Conservation (phyloP, 139 green algal genomes). For the Chlorella sp. region DNA sequence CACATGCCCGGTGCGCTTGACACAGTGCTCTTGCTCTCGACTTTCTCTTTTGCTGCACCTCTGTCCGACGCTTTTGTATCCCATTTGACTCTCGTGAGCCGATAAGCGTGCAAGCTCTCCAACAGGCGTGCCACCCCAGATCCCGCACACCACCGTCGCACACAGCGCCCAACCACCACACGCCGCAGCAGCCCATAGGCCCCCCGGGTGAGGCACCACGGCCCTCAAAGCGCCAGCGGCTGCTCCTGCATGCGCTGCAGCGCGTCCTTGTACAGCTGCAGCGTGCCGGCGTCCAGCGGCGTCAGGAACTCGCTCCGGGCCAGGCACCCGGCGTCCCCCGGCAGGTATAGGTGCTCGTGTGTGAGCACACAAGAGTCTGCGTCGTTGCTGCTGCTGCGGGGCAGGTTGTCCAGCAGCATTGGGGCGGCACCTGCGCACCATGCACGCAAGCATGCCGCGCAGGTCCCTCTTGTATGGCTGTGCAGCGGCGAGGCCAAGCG, state of each 20-base stretch:
- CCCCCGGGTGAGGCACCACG: too few species aligned
- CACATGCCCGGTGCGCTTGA: too few species aligned
- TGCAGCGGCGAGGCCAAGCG: not conserved
- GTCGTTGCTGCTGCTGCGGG: not conserved
- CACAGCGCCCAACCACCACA: too few species aligned
- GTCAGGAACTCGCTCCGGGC: conserved; percentile 61
- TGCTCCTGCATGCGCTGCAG: conserved; percentile 1
- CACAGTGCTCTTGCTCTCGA: too few species aligned
- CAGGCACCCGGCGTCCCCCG: conserved; percentile 33
- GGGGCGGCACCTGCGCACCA: not conserved
- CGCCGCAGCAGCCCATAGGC: too few species aligned
- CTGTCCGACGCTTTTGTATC: too few species aligned
- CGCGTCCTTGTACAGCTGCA: conserved; percentile 28
- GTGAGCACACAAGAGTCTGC: conserved; percentile 10
- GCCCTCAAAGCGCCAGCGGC: too few species aligned
- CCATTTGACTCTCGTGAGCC: too few species aligned
- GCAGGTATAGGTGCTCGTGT: conserved; percentile 36
- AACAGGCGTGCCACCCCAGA: too few species aligned
- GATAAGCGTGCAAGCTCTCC: too few species aligned
- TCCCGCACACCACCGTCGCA: too few species aligned
- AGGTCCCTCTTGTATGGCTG: not conserved
- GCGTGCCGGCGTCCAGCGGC: conserved; percentile 40
- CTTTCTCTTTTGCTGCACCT: too few species aligned
- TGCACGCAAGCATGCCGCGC: not conserved
- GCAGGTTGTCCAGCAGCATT: conserved; percentile 2